Conservation (phyloP, 1,284 basidiomycete genomes). For the Austroboletus olivaceoglutinosus region DNA sequence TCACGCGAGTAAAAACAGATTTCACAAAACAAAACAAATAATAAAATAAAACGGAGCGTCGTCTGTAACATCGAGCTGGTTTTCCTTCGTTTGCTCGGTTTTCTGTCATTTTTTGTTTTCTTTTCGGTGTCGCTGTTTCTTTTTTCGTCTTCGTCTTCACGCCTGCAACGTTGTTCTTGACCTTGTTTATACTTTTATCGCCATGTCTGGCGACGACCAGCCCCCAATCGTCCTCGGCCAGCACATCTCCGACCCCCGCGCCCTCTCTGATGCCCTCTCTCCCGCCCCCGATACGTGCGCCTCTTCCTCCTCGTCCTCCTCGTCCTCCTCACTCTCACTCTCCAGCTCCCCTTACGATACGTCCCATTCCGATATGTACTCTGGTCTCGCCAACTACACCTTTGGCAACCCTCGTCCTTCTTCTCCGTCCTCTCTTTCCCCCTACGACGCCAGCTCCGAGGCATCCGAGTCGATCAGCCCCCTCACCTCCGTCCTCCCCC, state of each 20-base stretch:
- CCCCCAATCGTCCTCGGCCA: constrained; percentile 18
- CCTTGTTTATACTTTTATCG: constrained; percentile 14
- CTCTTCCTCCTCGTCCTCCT: not conserved
- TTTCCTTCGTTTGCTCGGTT: not conserved
- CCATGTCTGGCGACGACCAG: constrained; percentile 9
- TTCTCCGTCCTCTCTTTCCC: constrained; percentile 4
- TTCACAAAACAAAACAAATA: constrained; percentile 9
- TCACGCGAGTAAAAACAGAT: constrained; percentile 2
- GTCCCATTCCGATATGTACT: constrained; percentile 20
- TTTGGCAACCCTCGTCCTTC: constrained; percentile 20
- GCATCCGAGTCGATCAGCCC: constrained; percentile 27
- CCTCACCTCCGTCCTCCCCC: constrained; percentile 20
- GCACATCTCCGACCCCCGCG: constrained; percentile 32
- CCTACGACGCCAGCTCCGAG: constrained; percentile 18
- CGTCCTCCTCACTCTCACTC: constrained; percentile 1
- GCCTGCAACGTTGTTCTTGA: not conserved
- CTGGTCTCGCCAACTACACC: constrained; percentile 27
- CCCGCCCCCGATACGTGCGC: constrained; percentile 5
- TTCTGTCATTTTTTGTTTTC: not conserved
- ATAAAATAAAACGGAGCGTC: constrained; percentile 2
- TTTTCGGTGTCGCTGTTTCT: not conserved
- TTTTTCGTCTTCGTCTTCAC: not conserved
- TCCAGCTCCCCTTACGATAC: not conserved
- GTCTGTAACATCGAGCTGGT: too few species aligned
- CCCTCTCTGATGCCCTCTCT: constrained; percentile 31